These are phyloP conservation scores for Backusella macrospora DNA, from an alignment of 192 early-diverging fungal species.

Conservation along the genomic window DNA sequence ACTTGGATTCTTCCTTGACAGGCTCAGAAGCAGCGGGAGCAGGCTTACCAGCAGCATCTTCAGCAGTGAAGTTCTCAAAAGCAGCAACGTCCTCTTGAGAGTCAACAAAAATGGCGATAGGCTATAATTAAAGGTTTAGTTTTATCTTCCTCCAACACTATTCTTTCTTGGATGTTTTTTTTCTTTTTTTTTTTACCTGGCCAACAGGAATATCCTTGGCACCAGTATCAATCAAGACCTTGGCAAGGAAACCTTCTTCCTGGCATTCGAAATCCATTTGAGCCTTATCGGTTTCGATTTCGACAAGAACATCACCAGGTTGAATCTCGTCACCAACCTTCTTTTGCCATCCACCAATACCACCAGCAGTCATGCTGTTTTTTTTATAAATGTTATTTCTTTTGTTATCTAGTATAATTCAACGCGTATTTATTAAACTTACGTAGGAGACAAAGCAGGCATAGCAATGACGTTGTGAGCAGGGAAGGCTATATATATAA, in stretches of 20 bases:
- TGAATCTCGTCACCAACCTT: slow-evolving; percentile 87
- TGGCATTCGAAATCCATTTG: slow-evolving; percentile 99
- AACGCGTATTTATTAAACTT: slow-evolving; percentile 16
- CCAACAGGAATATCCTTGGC: slow-evolving; percentile 89
- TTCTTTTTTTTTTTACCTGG: slow-evolving; percentile 45
- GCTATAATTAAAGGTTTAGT: slow-evolving; percentile 48
- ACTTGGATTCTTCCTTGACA: slow-evolving; percentile 37
- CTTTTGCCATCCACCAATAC: slow-evolving; percentile 93
- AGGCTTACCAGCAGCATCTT: slow-evolving; percentile 49
- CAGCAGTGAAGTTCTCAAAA: slow-evolving; percentile 81
- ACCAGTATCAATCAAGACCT: slow-evolving; percentile 84
- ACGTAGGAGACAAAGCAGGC: slow-evolving; percentile 98
- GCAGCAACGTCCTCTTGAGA: slow-evolving; percentile 83
- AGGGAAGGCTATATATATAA: slow-evolving; percentile 61
- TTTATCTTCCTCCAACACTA: background rate
- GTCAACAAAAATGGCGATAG: slow-evolving; percentile 91
- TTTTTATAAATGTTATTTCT: background rate
- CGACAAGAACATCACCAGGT: slow-evolving; percentile 91
- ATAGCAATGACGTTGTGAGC: slow-evolving; percentile 86
- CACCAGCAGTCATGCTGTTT: slow-evolving; percentile 90
- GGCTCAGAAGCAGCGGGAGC: slow-evolving; percentile 42
- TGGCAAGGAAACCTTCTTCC: slow-evolving; percentile 95
- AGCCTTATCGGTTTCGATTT: slow-evolving; percentile 99
- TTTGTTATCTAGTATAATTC: background rate
- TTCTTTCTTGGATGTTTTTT: slow-evolving; percentile 4